These are phyloP conservation scores for Suillus hirtellus DNA, from an alignment of 768 basidiomycete species.

Conservation along the genomic window DNA sequence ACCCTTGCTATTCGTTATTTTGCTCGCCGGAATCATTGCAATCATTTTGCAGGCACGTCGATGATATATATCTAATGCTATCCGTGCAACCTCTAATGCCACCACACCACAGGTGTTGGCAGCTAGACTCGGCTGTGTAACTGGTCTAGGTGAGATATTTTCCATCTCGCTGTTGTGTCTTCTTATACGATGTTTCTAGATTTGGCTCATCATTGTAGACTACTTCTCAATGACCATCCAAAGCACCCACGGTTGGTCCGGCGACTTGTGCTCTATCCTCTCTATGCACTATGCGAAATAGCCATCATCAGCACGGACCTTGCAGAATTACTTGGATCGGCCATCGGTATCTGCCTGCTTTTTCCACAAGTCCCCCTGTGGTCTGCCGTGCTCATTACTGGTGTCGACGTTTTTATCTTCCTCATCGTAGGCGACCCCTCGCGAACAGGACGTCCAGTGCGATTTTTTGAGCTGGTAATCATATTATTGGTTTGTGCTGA, in stretches of 20 bases:
- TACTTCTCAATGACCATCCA: constrained; percentile 46
- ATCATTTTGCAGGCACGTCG: constrained; percentile 39
- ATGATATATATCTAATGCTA: neutral
- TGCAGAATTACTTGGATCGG: constrained; percentile 61
- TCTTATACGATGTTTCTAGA: constrained; percentile 28
- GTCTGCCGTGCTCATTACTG: constrained; percentile 50
- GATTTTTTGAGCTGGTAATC: constrained; percentile 41
- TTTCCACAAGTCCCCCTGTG: constrained; percentile 51
- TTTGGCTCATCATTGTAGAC: constrained; percentile 48
- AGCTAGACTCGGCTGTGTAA: constrained; percentile 41
- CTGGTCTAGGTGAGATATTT: constrained; percentile 24
- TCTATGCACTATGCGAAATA: constrained; percentile 46
- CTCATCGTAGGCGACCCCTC: constrained; percentile 42
- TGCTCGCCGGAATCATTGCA: constrained; percentile 45
- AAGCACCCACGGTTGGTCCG: constrained; percentile 39
- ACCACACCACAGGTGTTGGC: constrained; percentile 34
- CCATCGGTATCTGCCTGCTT: constrained; percentile 56
- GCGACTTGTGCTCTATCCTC: constrained; percentile 44
- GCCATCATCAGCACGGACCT: constrained; percentile 60
- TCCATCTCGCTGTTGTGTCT: neutral
- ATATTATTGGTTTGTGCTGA: constrained; percentile 30
- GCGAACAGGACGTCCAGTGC: constrained; percentile 33
- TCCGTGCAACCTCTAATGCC: neutral
- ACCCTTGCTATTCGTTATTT: constrained; percentile 44
- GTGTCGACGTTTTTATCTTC: constrained; percentile 48